A percentile compares a stretch with the other conserved stretches of the same genome.
phyloP scores from a whole-genome alignment of 2,329 filamentous ascomycete species.

The Berkeleyomyces rouxiae region DNA sequence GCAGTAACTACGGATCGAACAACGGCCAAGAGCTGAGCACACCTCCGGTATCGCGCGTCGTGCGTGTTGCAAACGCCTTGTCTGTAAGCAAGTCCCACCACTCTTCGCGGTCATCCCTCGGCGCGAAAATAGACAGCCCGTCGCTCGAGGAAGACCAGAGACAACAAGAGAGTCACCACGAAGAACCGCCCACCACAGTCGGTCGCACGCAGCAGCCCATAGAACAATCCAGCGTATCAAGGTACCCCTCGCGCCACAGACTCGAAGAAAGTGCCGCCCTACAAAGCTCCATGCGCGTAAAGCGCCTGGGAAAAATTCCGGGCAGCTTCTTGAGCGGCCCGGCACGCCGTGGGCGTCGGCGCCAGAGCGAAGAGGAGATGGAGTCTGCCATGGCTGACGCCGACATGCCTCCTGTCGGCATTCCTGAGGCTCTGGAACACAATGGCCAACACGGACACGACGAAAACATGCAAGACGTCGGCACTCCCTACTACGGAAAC shows the following conservation, averaged over 20 bases:
- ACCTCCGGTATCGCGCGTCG: constrained; percentile 33
- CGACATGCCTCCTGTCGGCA: constrained; percentile 19
- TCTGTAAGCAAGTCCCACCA: constrained; percentile 22
- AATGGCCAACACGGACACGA: constrained; percentile 23
- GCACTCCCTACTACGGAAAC: constrained; percentile 28
- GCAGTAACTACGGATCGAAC: constrained; percentile 7
- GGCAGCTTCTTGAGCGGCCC: constrained; percentile 69
- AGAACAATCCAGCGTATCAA: constrained; percentile 24
- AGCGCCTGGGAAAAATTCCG: constrained; percentile 56
- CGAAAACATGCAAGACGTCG: constrained; percentile 20
- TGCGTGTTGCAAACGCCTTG: constrained; percentile 37
- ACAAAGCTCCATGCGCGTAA: constrained; percentile 61
- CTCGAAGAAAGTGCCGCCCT: constrained; percentile 47
- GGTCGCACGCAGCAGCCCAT: not conserved
- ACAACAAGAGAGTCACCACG: not conserved
- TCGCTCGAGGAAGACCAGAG: constrained; percentile 2
- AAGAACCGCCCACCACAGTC: constrained; percentile 7
- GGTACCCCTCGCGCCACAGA: constrained; percentile 32
- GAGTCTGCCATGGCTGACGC: constrained; percentile 26
- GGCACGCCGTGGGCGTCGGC: constrained; percentile 54
- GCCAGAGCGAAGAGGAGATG: constrained; percentile 50
- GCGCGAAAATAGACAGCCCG: constrained; percentile 18
- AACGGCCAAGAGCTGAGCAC: constrained; percentile 32
- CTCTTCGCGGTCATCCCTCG: not conserved
- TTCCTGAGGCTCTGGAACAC: constrained; percentile 26